These are phyloP conservation scores for Monosporozyma siamensis DNA, from an alignment of 805 yeast genomes.

Conservation along the genomic window DNA sequence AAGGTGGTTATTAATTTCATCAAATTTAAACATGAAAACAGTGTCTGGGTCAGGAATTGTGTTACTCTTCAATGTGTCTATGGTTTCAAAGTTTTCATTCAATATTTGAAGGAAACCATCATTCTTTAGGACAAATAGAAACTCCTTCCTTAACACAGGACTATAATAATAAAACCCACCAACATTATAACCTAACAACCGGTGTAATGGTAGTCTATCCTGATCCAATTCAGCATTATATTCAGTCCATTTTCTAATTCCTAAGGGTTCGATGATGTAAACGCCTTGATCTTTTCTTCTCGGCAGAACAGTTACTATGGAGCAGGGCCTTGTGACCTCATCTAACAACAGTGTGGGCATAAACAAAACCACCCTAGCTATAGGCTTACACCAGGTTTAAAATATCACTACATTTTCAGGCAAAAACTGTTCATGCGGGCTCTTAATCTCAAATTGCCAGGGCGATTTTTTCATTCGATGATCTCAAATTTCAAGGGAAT, in stretches of 20 bases:
- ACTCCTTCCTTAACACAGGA: conserved; percentile 8
- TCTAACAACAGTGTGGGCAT: not conserved
- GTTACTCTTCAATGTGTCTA: conserved; percentile 7
- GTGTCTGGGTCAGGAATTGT: conserved; percentile 2
- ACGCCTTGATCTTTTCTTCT: not conserved
- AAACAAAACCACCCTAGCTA: too few relatives aligned
- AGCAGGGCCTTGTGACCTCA: not conserved
- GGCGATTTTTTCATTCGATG: not conserved
- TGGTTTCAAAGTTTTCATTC: conserved; percentile 3
- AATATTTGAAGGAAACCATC: conserved; percentile 14
- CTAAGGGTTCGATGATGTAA: not conserved
- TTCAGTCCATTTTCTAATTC: not conserved
- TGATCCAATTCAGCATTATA: not conserved
- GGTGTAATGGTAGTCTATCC: not conserved
- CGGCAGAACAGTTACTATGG: not conserved
- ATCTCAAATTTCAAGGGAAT: not conserved
- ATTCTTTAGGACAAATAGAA: conserved; percentile 13
- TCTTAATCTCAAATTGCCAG: too few relatives aligned
- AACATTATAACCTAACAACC: conserved; percentile 12
- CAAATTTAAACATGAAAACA: conserved; percentile 6
- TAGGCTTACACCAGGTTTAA: too few relatives aligned
- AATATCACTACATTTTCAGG: too few relatives aligned
- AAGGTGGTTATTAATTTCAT: conserved; percentile 9
- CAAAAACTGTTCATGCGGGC: too few relatives aligned
- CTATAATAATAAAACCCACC: conserved; percentile 12